phyloP scores from a whole-genome alignment of 1,284 basidiomycete genomes.

The Cutaneotrichosporon sp. region DNA sequence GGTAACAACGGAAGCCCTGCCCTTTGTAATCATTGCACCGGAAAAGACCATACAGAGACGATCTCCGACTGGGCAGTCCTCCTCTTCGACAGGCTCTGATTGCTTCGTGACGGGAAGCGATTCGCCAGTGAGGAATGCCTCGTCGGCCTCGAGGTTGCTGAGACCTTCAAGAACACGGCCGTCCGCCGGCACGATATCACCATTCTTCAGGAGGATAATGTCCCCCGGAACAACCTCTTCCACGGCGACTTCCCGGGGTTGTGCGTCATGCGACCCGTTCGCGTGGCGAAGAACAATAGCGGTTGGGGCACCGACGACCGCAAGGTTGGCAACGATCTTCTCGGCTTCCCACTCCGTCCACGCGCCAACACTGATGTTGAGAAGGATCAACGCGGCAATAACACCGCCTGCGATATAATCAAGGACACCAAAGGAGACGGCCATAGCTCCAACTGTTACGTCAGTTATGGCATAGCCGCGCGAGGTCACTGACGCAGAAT shows the following conservation, averaged over 20 bases:
- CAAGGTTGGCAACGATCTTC: slow-evolving; percentile 50
- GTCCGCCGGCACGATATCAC: slow-evolving; percentile 61
- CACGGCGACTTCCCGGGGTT: slow-evolving; percentile 50
- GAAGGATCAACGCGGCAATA: slow-evolving; percentile 58
- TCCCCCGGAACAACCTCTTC: slow-evolving; percentile 62
- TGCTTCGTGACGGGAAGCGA: slow-evolving; percentile 63
- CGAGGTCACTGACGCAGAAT: slow-evolving; percentile 36
- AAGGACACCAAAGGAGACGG: slow-evolving; percentile 60
- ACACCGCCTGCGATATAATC: slow-evolving; percentile 64
- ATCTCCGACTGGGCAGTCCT: slow-evolving; percentile 53
- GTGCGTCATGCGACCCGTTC: slow-evolving; percentile 40
- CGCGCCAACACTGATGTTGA: slow-evolving; percentile 53
- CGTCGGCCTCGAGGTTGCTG: slow-evolving; percentile 58
- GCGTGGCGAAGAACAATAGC: slow-evolving; percentile 58
- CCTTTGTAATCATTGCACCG: slow-evolving; percentile 62
- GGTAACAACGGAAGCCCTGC: slow-evolving; percentile 59
- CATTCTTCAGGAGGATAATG: slow-evolving; percentile 56
- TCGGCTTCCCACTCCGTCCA: slow-evolving; percentile 51
- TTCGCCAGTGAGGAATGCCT: slow-evolving; percentile 66
- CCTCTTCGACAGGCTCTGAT: slow-evolving; percentile 47
- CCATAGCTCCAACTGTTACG: slow-evolving; percentile 57
- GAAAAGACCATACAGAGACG: slow-evolving; percentile 52
- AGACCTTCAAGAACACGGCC: slow-evolving; percentile 51
- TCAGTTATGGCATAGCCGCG: neutral
- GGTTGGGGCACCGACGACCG: slow-evolving; percentile 55